Conservation (phyloP, 371 early-diverging fungal species). For the Lichtheimia ornata region DNA sequence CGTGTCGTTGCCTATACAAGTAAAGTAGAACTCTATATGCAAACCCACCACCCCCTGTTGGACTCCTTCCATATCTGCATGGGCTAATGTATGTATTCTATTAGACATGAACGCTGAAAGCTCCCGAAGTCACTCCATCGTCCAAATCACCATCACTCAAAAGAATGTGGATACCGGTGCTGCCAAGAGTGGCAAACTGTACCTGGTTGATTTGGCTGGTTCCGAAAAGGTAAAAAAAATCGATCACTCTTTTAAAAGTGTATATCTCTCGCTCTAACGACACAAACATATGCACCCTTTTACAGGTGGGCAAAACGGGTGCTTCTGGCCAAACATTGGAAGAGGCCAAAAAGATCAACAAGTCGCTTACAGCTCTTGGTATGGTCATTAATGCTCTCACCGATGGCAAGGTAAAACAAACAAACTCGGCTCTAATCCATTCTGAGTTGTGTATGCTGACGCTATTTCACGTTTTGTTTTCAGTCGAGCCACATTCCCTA, state of each 20-base stretch:
- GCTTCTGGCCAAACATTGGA: slow-evolving; percentile 98
- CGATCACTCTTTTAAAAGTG: not conserved
- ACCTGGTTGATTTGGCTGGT: slow-evolving; percentile 99
- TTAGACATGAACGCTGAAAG: slow-evolving; percentile 96
- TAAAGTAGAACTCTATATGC: slow-evolving; percentile 28
- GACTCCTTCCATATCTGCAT: not conserved
- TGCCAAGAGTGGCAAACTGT: slow-evolving; percentile 88
- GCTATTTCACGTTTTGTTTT: slow-evolving; percentile 11
- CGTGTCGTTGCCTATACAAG: slow-evolving; percentile 93
- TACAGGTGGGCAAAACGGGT: slow-evolving; percentile 91
- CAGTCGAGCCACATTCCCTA: slow-evolving; percentile 96
- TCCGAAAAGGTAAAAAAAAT: slow-evolving; percentile 83
- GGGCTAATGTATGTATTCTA: not conserved
- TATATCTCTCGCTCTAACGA: not conserved
- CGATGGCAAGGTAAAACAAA: slow-evolving; percentile 73
- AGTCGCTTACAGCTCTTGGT: slow-evolving; percentile 95
- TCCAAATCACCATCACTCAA: slow-evolving; percentile 92
- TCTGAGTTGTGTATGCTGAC: not conserved
- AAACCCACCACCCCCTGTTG: not conserved
- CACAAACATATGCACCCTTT: not conserved
- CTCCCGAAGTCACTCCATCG: slow-evolving; percentile 97
- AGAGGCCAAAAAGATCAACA: slow-evolving; percentile 99
- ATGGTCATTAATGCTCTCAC: slow-evolving; percentile 99
- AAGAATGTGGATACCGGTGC: slow-evolving; percentile 91
- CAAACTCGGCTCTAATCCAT: no score